phyloP scores from a whole-genome alignment of 2,329 filamentous ascomycete genomes.

The Rachicladosporium sp. region DNA sequence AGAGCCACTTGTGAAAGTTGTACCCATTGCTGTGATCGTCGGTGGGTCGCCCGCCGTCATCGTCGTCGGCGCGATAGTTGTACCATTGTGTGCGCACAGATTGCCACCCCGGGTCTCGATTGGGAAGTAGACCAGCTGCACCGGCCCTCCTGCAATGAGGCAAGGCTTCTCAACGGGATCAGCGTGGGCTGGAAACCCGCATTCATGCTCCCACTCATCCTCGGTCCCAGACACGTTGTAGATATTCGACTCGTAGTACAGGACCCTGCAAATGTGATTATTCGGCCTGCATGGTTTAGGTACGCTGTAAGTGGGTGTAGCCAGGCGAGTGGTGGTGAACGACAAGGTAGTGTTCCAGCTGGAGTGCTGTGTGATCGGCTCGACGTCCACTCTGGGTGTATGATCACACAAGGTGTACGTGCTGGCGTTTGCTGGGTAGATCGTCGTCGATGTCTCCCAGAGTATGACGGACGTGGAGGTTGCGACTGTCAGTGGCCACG shows the following conservation, averaged over 20 bases:
- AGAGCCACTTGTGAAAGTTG: constrained; percentile 11
- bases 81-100: constrained; percentile 2
- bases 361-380: constrained; percentile 6
- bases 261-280: constrained; percentile 8
- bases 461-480: constrained; percentile 1
- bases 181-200: constrained; percentile 10
- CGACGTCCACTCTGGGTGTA: constrained; percentile 10
- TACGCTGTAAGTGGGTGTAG: not conserved
- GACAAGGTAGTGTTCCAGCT: constrained; percentile 5
- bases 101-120: constrained; percentile 6
- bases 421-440: constrained; percentile 8
- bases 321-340: constrained; percentile 3
- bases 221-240: constrained; percentile 4
- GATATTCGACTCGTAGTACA: constrained; percentile 9
- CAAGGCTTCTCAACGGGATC: constrained; percentile 6
- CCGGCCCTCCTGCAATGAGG: constrained; percentile 14
- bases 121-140: constrained; percentile 16
- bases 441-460: constrained; percentile 2
- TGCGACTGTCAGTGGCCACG: not conserved
- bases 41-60: not conserved
- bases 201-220: constrained; percentile 2
- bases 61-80: constrained; percentile 3
- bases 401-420: constrained; percentile 16
- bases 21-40: constrained; percentile 11
- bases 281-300: constrained; percentile 7